A percentile compares a stretch with the other conserved stretches of the same genome.
Evolutionary conservation across 2,329 filamentous ascomycete genomes (phyloP).

Genomic region (Aurifilum marmelostoma): DNA sequence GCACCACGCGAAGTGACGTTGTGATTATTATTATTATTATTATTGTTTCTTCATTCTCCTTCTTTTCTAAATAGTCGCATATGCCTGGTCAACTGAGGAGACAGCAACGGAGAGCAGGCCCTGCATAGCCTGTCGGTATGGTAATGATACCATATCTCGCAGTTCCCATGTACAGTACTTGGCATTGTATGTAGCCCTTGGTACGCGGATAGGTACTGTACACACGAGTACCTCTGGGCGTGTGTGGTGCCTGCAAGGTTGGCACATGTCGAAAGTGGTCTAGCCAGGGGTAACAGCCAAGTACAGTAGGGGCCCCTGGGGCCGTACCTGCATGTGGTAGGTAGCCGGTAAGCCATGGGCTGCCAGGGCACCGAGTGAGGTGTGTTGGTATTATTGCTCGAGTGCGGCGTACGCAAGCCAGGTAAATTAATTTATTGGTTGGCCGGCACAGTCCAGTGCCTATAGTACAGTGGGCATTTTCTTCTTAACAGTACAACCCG

Average conservation of each 20-base stretch:
- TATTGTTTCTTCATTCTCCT: too few relatives aligned
- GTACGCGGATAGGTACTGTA: too few relatives aligned
- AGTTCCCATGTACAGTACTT: too few relatives aligned
- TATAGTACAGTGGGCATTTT: not conserved
- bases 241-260: not conserved
- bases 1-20: conserved; percentile 8
- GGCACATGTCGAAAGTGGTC: conserved; percentile 4
- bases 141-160: too few relatives aligned
- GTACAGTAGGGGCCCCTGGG: too few relatives aligned
- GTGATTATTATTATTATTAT: not conserved
- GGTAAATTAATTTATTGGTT: not conserved
- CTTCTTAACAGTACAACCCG: conserved; percentile 1
- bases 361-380: not conserved
- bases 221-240: not conserved
- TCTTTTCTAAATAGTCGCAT: not conserved
- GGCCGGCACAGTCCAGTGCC: not conserved
- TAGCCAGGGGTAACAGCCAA: not conserved
- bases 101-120: not conserved
- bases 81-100: not conserved
- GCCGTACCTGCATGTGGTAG: conserved; percentile 13
- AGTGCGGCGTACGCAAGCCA: not conserved
- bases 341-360: not conserved
- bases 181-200: too few relatives aligned
- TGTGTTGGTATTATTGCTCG: not conserved
- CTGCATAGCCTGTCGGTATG: not conserved